Percentiles rank a stretch among this genome's conserved stretches.
Evolutionary conservation across 495 filamentous ascomycete genomes (phyloP).

Genomic region (Lophiotrema nucula): DNA sequence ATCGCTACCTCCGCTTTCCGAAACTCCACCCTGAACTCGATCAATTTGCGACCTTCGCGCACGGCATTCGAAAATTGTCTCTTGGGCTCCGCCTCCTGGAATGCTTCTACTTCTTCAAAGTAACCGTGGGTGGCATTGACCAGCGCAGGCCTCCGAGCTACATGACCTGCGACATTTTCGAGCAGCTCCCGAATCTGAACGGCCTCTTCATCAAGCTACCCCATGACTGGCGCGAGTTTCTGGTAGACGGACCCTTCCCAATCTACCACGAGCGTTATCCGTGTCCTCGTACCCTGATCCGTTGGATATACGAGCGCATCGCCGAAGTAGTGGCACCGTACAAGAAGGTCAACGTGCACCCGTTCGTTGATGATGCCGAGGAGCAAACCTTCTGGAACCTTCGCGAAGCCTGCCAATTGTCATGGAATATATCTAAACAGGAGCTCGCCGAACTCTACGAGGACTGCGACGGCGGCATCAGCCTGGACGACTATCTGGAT

Average conservation of each 20-base stretch:
- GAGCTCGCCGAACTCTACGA: slow-evolving; percentile 6
- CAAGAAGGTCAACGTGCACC: neutral
- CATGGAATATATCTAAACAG: neutral
- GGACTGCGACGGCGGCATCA: slow-evolving; percentile 7
- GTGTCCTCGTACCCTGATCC: slow-evolving; percentile 10
- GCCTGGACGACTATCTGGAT: slow-evolving; percentile 1
- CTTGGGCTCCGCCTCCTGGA: slow-evolving; percentile 3
- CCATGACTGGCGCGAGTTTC: neutral
- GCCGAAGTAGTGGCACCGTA: neutral
- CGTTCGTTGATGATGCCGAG: slow-evolving; percentile 11
- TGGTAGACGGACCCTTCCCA: neutral
- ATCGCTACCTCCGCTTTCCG: slow-evolving; percentile 2
- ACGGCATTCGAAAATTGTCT: slow-evolving; percentile 9
- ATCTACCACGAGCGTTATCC: slow-evolving; percentile 4
- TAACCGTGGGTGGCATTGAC: neutral
- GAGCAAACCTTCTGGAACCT: slow-evolving; percentile 4
- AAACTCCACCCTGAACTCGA: slow-evolving; percentile 8
- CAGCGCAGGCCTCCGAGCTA: neutral
- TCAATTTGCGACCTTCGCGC: slow-evolving; percentile 3
- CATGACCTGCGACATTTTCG: slow-evolving; percentile 11
- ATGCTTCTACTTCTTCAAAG: slow-evolving; percentile 16
- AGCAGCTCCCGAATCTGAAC: slow-evolving; percentile 4
- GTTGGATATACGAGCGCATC: slow-evolving; percentile 12
- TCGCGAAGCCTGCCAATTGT: neutral
- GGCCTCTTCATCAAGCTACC: neutral